Conservation (phyloP, 2,329 filamentous ascomycete species). For the Pleoardoris graminearum region DNA sequence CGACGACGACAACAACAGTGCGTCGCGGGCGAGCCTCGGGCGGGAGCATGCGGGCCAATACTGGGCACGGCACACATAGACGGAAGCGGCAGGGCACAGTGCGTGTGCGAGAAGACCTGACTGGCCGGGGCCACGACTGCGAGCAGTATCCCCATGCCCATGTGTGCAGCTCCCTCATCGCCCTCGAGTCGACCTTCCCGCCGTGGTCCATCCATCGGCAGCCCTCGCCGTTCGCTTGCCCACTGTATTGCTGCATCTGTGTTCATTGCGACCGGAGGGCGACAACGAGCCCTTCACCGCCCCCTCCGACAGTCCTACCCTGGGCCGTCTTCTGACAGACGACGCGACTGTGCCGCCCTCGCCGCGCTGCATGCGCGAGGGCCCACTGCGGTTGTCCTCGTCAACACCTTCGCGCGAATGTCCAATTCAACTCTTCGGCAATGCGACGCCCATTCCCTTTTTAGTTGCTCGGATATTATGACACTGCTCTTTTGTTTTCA, state of each 20-base stretch:
- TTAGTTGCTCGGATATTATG: constrained; percentile 4
- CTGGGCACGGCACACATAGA: constrained; percentile 40
- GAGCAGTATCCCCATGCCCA: constrained; percentile 21
- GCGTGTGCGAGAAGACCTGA: constrained; percentile 22
- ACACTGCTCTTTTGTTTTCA: constrained; percentile 15
- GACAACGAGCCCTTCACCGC: constrained; percentile 7
- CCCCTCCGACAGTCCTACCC: constrained; percentile 13
- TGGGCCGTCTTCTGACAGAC: constrained; percentile 23
- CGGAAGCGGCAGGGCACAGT: constrained; percentile 35
- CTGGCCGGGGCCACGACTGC: constrained; percentile 21
- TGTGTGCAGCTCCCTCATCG: too few species aligned
- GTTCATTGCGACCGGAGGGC: neutral
- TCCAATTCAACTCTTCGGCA: constrained; percentile 5
- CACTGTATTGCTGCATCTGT: neutral
- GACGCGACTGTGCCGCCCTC: constrained; percentile 4
- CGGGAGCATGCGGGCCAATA: constrained; percentile 37
- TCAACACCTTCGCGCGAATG: constrained; percentile 21
- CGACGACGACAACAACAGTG: neutral
- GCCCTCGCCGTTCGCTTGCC: too few species aligned
- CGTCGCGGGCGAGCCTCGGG: constrained; percentile 22
- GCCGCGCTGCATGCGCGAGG: constrained; percentile 8
- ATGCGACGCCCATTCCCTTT: neutral
- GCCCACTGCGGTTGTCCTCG: constrained; percentile 5
- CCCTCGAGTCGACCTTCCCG: too few species aligned
- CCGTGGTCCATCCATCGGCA: too few species aligned